phyloP scores from a whole-genome alignment of 345 rosid species.

The Populus tremula region DNA sequence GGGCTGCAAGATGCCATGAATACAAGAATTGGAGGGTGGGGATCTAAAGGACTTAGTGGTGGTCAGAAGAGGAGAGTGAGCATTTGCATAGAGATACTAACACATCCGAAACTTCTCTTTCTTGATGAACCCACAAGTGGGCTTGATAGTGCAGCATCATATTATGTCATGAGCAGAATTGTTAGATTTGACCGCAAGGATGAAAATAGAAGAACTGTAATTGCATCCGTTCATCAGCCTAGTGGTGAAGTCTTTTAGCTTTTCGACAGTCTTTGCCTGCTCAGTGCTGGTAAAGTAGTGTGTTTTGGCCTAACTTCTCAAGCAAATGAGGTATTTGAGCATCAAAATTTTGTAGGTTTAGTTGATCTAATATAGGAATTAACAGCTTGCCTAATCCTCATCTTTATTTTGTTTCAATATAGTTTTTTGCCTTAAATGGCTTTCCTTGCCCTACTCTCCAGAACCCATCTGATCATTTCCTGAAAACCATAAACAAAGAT shows the following conservation, averaged over 20 bases:
- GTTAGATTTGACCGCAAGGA: constrained; percentile 7
- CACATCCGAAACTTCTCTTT: constrained; percentile 19
- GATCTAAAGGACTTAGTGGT: constrained; percentile 21
- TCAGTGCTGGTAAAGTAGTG: constrained; percentile 23
- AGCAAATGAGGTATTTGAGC: constrained; percentile 15
- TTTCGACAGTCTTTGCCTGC: constrained; percentile 21
- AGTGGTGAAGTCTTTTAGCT: constrained; percentile 24
- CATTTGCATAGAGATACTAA: constrained; percentile 28
- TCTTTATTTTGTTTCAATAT: not conserved
- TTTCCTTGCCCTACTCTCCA: constrained; percentile 43
- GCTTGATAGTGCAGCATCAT: constrained; percentile 29
- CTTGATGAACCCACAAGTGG: constrained; percentile 32
- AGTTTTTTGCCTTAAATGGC: constrained; percentile 53
- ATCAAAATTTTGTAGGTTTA: not conserved
- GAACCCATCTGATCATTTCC: constrained; percentile 51
- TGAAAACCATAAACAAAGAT: constrained; percentile 45
- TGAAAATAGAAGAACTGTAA: constrained; percentile 16
- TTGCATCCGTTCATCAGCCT: constrained; percentile 32
- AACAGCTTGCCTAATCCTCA: not conserved
- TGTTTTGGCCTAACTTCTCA: constrained; percentile 22
- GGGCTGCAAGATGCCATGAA: constrained; percentile 19
- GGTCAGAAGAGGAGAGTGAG: constrained; percentile 27
- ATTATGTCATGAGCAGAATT: constrained; percentile 17
- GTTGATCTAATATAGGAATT: not conserved
- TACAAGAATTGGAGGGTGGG: constrained; percentile 30